Conservation (phyloP, 305 asterid genomes). For the Ilex paraguariensis region DNA sequence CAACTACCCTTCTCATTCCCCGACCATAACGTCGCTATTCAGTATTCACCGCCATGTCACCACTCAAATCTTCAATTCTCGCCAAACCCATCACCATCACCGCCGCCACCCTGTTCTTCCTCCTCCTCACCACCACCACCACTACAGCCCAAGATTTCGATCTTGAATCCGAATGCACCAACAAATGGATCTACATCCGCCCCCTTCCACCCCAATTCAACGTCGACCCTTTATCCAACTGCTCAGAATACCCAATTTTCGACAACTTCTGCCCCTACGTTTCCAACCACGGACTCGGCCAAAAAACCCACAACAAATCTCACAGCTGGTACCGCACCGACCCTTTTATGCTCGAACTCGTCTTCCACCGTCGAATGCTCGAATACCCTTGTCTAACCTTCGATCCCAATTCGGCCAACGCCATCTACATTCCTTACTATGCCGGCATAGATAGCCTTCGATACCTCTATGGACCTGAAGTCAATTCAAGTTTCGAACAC, state of each 20-base stretch:
- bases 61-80: constrained; percentile 4
- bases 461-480: constrained; percentile 68
- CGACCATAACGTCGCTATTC: no score
- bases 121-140: constrained; percentile 5
- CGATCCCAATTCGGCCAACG: constrained; percentile 63
- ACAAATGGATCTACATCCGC: constrained; percentile 85
- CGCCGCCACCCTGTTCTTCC: constrained; percentile 12
- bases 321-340: constrained; percentile 94
- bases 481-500: constrained; percentile 63
- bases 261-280: constrained; percentile 65
- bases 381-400: constrained; percentile 86
- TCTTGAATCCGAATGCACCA: constrained; percentile 58
- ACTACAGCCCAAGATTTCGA: constrained; percentile 37
- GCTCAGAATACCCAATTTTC: constrained; percentile 68
- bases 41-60: no score
- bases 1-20: no score
- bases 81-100: constrained; percentile 2
- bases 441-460: constrained; percentile 60
- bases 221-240: constrained; percentile 65
- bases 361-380: constrained; percentile 94
- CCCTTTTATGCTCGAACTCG: constrained; percentile 77
- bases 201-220: constrained; percentile 68
- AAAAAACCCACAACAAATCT: constrained; percentile 77
- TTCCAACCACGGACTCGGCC: constrained; percentile 85
- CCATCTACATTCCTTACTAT: constrained; percentile 74